Conservation (phyloP, 495 filamentous ascomycete genomes). For the Talaromyces proteolyticus region DNA sequence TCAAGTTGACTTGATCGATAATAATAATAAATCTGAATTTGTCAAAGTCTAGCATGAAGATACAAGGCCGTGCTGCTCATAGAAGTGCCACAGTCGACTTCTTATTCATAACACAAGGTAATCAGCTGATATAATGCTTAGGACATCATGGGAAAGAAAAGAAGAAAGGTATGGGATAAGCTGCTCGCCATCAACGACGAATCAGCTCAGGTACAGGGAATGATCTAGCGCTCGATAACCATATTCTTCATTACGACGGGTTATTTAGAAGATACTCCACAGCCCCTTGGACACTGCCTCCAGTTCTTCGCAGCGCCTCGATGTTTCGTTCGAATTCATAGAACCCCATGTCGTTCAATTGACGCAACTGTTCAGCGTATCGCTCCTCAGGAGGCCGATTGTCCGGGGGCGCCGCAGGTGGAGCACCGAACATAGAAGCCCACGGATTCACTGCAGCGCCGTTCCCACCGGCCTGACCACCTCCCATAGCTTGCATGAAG, state of each 20-base stretch:
- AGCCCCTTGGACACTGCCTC: conserved; percentile 92
- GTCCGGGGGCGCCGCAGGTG: conserved; percentile 51
- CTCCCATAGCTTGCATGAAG: conserved; percentile 41
- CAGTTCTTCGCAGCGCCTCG: conserved; percentile 77
- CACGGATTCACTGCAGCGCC: conserved; percentile 26
- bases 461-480: conserved; percentile 21
- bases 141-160: too few relatives aligned
- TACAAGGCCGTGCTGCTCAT: too few relatives aligned
- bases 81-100: too few relatives aligned
- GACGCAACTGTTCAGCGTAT: conserved; percentile 83
- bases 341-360: conserved; percentile 99
- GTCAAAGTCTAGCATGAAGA: too few relatives aligned
- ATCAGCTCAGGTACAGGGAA: too few relatives aligned
- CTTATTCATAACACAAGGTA: too few relatives aligned
- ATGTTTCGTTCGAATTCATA: conserved; percentile 95
- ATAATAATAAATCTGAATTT: too few relatives aligned
- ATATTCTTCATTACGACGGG: conserved; percentile 20
- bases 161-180: too few relatives aligned
- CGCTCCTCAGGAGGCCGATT: conserved; percentile 88
- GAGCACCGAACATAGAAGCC: conserved; percentile 30
- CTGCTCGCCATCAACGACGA: too few relatives aligned
- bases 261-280: conserved; percentile 64
- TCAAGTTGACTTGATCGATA: too few relatives aligned
- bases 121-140: too few relatives aligned
- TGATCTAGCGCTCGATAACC: too few relatives aligned